Percentiles rank a stretch among this genome's conserved stretches.
These are phyloP conservation scores for Plantago elongata DNA, from an alignment of 257 asterid species.

Conservation along the genomic window DNA sequence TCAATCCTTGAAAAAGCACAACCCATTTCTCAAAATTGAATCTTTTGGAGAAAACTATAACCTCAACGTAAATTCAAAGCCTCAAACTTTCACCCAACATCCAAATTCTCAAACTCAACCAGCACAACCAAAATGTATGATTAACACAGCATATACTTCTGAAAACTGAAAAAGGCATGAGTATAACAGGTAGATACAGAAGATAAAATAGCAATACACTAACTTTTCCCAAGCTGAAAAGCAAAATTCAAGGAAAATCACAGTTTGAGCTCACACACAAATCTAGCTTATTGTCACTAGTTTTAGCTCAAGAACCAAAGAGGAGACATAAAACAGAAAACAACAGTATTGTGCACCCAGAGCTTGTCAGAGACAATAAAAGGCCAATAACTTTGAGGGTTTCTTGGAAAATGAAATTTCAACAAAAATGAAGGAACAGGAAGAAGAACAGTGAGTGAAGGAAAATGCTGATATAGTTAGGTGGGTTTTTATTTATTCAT, in stretches of 20 bases:
- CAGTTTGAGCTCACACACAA: constrained; percentile 5
- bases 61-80: background rate
- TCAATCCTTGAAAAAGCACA: constrained; percentile 72
- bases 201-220: constrained; percentile 12
- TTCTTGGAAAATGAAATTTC: background rate
- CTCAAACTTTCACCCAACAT: background rate
- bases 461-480: constrained; percentile 7
- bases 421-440: constrained; percentile 4
- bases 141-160: background rate
- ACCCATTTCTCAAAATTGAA: constrained; percentile 47
- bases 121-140: background rate
- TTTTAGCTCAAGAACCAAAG: constrained; percentile 8
- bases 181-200: constrained; percentile 17
- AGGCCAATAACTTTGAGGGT: constrained; percentile 20
- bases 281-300: too few relatives aligned
- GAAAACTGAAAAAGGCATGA: constrained; percentile 14
- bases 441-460: constrained; percentile 9
- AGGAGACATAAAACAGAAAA: constrained; percentile 22
- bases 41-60: background rate
- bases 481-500: constrained; percentile 22
- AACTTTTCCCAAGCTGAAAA: constrained; percentile 6
- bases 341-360: constrained; percentile 24
- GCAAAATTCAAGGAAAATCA: constrained; percentile 2
- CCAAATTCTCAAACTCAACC: background rate
- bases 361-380: constrained; percentile 35